A percentile compares a stretch with the other conserved stretches of the same genome.
phyloP scores from a whole-genome alignment of 2,329 filamentous ascomycete genomes.

The Decorospora gaudefroyi region DNA sequence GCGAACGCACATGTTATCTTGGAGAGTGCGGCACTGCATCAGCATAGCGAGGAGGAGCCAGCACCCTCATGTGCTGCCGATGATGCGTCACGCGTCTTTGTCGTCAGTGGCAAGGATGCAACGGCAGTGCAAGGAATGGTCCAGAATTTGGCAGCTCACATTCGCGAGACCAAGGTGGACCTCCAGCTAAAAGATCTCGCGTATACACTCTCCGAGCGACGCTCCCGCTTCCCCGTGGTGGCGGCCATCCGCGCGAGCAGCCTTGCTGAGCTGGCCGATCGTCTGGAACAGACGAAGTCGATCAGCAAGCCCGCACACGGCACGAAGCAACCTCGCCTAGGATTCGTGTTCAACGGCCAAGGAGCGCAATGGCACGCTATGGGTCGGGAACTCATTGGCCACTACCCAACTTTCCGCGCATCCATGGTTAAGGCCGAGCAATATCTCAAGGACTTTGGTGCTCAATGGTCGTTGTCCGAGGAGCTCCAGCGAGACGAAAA shows the following conservation, averaged over 20 bases:
- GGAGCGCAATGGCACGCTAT: conserved; percentile 7
- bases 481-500: conserved; percentile 1
- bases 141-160: conserved; percentile 4
- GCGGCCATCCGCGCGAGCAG: conserved; percentile 1
- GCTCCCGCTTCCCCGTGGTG: conserved; percentile 7
- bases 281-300: background rate
- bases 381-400: conserved; percentile 4
- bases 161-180: background rate
- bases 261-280: conserved; percentile 1
- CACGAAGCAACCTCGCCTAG: conserved; percentile 1
- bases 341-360: conserved; percentile 3
- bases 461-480: conserved; percentile 3
- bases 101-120: background rate
- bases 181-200: conserved; percentile 11
- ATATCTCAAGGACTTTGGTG: conserved; percentile 1
- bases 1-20: conserved; percentile 34
- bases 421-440: background rate
- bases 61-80: conserved; percentile 9
- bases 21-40: no score
- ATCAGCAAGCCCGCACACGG: conserved; percentile 1
- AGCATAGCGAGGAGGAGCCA: no score
- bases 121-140: background rate
- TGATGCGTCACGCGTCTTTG: conserved; percentile 2
- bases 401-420: background rate
- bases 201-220: conserved; percentile 15